Percentiles rank a stretch among this genome's conserved stretches.
Conservation (phyloP, 2,329 filamentous ascomycete species). For the Madurella mycetomatis region DNA sequence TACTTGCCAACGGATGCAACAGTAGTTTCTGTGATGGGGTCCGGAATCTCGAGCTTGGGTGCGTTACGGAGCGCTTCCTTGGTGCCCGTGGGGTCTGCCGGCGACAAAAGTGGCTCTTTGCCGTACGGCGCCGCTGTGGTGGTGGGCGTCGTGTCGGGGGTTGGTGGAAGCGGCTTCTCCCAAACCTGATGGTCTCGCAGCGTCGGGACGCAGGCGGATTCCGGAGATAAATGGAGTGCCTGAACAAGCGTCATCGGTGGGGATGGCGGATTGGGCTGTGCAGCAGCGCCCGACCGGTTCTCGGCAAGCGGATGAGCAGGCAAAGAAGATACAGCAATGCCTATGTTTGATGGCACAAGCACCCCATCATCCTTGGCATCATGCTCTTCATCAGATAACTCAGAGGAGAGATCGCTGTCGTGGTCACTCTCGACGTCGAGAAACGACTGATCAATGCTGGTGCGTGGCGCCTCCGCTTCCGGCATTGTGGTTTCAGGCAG, state of each 20-base stretch:
- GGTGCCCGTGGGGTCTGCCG: conserved; percentile 31
- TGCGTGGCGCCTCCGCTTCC: conserved; percentile 16
- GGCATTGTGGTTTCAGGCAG: conserved; percentile 34
- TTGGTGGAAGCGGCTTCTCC: conserved; percentile 45
- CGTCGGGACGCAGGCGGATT: conserved; percentile 34
- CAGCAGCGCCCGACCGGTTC: conserved; percentile 27
- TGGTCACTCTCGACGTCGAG: conserved; percentile 44
- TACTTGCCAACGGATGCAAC: conserved; percentile 34
- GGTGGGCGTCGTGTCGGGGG: conserved; percentile 47
- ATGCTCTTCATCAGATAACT: conserved; percentile 51
- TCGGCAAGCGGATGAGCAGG: conserved; percentile 35
- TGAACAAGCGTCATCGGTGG: conserved; percentile 47
- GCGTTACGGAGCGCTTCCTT: conserved; percentile 36
- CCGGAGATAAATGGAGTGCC: conserved; percentile 42
- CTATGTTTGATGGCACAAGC: conserved; percentile 29
- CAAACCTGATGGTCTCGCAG: conserved; percentile 40
- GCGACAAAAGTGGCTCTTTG: conserved; percentile 28
- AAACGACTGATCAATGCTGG: conserved; percentile 40
- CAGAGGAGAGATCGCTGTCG: conserved; percentile 59
- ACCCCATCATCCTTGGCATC: conserved; percentile 26
- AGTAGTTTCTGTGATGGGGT: conserved; percentile 14
- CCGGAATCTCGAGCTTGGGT: conserved; percentile 28
- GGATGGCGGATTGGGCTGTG: conserved; percentile 36
- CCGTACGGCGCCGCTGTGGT: conserved; percentile 35
- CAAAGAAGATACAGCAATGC: conserved; percentile 33